Conservation (phyloP, 2,329 filamentous ascomycete genomes). For the Cordyceps militaris region DNA sequence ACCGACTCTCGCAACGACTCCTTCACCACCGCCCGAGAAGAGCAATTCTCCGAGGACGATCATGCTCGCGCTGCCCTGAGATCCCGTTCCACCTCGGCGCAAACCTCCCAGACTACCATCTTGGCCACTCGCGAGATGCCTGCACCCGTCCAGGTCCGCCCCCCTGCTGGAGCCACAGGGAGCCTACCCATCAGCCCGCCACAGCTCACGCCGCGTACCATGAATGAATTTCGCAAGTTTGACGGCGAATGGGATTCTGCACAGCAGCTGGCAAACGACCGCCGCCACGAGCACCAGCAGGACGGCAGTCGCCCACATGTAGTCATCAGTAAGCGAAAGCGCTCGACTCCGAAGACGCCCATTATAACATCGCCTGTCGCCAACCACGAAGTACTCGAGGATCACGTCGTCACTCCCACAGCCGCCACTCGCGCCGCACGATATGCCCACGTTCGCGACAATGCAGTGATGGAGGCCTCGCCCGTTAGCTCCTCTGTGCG, state of each 20-base stretch:
- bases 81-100: constrained; percentile 31
- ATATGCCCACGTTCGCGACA: constrained; percentile 39
- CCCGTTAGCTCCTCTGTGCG: constrained; percentile 24
- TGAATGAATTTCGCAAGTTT: constrained; percentile 45
- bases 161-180: constrained; percentile 34
- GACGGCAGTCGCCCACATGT: constrained; percentile 47
- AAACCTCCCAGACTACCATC: constrained; percentile 38
- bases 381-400: constrained; percentile 38
- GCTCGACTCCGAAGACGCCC: constrained; percentile 21
- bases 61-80: constrained; percentile 36
- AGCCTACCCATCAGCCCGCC: constrained; percentile 14
- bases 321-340: constrained; percentile 45
- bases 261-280: constrained; percentile 19
- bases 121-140: constrained; percentile 28
- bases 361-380: constrained; percentile 17
- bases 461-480: constrained; percentile 31
- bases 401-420: constrained; percentile 41
- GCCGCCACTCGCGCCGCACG: constrained; percentile 43
- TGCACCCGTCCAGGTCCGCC: constrained; percentile 31
- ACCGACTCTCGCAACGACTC: constrained; percentile 60
- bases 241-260: constrained; percentile 48
- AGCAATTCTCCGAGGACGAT: constrained; percentile 54
- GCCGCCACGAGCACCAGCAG: constrained; percentile 41
- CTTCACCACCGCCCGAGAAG: constrained; percentile 65
- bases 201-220: constrained; percentile 33